phyloP scores from a whole-genome alignment of 2,329 filamentous ascomycete genomes.

The Xylogone sp. region DNA sequence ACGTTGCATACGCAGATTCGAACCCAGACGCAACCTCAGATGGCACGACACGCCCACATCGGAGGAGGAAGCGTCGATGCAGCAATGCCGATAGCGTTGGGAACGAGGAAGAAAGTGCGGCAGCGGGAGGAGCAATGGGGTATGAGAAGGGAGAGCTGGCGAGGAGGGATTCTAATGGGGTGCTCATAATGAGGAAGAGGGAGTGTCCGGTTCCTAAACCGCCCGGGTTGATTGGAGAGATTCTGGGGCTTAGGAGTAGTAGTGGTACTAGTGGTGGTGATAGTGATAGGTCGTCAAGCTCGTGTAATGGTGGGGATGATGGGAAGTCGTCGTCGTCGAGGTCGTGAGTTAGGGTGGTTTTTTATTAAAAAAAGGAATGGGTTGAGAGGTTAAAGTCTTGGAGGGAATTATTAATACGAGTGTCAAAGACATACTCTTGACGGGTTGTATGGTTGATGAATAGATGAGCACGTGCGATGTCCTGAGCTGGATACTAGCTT shows the following conservation, averaged over 20 bases:
- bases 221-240: conserved; percentile 68
- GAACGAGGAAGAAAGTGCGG: conserved; percentile 8
- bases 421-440: no score
- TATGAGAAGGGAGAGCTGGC: background rate
- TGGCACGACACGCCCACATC: conserved; percentile 30
- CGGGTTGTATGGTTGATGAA: no score
- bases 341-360: no score
- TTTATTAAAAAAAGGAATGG: no score
- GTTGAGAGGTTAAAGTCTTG: no score
- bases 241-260: conserved; percentile 34
- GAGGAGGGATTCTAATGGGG: conserved; percentile 17
- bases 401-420: no score
- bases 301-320: no score
- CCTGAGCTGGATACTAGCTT: no score
- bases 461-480: no score
- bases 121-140: background rate
- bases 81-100: conserved; percentile 14
- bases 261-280: conserved; percentile 16
- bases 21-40: conserved; percentile 35
- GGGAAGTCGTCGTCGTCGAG: no score
- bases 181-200: conserved; percentile 48
- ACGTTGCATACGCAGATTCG: conserved; percentile 68
- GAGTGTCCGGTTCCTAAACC: conserved; percentile 95
- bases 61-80: conserved; percentile 1
- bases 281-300: conserved; percentile 22